Conservation (phyloP, 768 basidiomycete species). For the Mycena rebaudengoi region DNA sequence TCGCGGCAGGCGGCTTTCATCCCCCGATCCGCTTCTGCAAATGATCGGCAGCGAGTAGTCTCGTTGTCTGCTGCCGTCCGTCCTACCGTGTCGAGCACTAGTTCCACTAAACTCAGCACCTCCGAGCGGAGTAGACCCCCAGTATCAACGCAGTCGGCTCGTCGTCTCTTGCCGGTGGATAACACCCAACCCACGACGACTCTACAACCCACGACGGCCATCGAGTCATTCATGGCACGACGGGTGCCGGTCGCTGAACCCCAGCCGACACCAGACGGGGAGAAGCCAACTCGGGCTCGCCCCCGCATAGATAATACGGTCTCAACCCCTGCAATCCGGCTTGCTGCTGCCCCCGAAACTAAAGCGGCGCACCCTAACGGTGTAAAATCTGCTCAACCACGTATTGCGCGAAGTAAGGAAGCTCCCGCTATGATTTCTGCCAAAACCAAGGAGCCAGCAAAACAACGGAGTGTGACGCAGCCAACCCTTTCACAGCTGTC, state of each 20-base stretch:
- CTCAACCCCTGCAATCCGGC: slow-evolving; percentile 26
- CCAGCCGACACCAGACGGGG: slow-evolving; percentile 1
- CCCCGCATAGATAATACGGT: slow-evolving; percentile 17
- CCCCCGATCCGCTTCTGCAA: not conserved
- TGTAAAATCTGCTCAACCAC: not conserved
- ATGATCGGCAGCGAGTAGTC: slow-evolving; percentile 21
- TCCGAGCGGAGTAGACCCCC: slow-evolving; percentile 13
- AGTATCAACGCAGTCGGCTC: not conserved
- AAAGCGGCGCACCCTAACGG: not conserved
- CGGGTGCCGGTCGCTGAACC: slow-evolving; percentile 13
- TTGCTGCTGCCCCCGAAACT: not conserved
- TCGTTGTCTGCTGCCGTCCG: slow-evolving; percentile 26
- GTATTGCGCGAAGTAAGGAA: slow-evolving; percentile 1
- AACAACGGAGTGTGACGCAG: slow-evolving; percentile 14
- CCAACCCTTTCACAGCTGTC: slow-evolving; percentile 25
- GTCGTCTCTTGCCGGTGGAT: slow-evolving; percentile 5
- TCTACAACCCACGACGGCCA: too few relatives aligned
- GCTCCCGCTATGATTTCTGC: not conserved
- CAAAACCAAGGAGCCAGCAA: slow-evolving; percentile 17
- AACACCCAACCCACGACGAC: not conserved
- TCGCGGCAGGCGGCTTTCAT: slow-evolving; percentile 1
- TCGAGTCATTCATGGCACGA: slow-evolving; percentile 14
- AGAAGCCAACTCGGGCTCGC: slow-evolving; percentile 13
- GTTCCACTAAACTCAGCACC: slow-evolving; percentile 1
- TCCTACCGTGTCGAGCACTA: not conserved